Base-by-base conservation (phyloP, 805 yeast genomes). In the Saccharomycopsis capsularis region DNA sequence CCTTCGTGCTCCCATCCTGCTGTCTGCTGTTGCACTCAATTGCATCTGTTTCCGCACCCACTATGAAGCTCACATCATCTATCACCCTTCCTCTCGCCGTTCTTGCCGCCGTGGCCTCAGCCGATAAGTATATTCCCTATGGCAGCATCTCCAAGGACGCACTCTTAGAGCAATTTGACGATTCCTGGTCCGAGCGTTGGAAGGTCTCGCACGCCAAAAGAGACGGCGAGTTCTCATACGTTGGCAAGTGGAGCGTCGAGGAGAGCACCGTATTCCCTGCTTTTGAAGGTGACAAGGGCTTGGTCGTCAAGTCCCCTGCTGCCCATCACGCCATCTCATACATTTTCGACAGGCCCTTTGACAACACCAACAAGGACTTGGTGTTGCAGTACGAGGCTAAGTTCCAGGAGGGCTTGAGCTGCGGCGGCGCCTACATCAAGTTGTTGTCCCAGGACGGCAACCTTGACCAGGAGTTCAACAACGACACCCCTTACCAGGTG, bases 371-470 rank as follows among this genome's bases (percentile, higher is more conserved):
- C 56, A 70, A 78, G 50, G 80, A 87, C 15, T 69, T 90, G 54
- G 96, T 90, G 7, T 67, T 88, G 38, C 97, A 90, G 67, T 90
- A 87, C 64, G 97, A 90, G 65, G 85, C 87, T 48, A 89, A 89
- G 67, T 66, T 82, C 38, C 96, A 90, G 68, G 71, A 82, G 37
- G 86, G 85, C 7, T 68, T 88, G 48, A 71, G 71, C 40, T 90
- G 97, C 66, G 95, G 95, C 43, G 97, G 97, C 48, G 91, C 95
- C 1, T 90, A 89, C 66, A 63, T 90, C 56, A 90, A 90, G 69
- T 69, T 90, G 40, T 65, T 90, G 48, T 70, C 79, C 40, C 63
- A 63, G 2, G 69, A 61, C 1, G 64, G 61, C 7, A 59, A 62
- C 21, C 64, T 59, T 48, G 69, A 67, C 32, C 62, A 65, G 36